Conservation (phyloP, 2,329 filamentous ascomycete genomes). For the Lecanoromycetidae sp. region DNA sequence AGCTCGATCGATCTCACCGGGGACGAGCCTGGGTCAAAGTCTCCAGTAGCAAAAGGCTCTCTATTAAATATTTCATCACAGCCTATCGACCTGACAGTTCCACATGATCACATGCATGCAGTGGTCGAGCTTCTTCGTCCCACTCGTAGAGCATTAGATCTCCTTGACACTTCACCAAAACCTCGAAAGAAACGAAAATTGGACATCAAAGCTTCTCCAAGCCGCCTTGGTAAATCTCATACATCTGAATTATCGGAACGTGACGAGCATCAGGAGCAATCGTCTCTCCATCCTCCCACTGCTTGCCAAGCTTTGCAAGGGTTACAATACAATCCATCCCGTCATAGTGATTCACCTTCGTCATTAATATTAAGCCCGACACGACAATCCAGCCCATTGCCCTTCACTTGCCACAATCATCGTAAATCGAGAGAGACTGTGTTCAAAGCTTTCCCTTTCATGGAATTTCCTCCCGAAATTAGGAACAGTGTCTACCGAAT, state of each 20-base stretch:
- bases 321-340: background rate
- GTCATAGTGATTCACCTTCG: background rate
- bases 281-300: background rate
- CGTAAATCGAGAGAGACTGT: background rate
- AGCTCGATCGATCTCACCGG: background rate
- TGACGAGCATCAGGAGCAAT: background rate
- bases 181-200: background rate
- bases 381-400: background rate
- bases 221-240: background rate
- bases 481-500: constrained; percentile 8
- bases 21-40: background rate
- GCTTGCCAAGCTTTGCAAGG: background rate
- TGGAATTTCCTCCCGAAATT: constrained; percentile 6
- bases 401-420: background rate
- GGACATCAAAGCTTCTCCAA: background rate
- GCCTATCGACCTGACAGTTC: background rate
- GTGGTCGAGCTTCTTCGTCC: background rate
- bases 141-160: background rate
- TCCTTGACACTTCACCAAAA: background rate
- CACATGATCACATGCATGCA: background rate
- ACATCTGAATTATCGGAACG: background rate
- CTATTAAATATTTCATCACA: background rate
- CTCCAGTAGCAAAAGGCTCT: background rate
- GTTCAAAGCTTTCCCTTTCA: constrained; percentile 6
- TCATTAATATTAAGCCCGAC: background rate